phyloP scores from a whole-genome alignment of 1,284 basidiomycete species.

The Vanrija sp. region DNA sequence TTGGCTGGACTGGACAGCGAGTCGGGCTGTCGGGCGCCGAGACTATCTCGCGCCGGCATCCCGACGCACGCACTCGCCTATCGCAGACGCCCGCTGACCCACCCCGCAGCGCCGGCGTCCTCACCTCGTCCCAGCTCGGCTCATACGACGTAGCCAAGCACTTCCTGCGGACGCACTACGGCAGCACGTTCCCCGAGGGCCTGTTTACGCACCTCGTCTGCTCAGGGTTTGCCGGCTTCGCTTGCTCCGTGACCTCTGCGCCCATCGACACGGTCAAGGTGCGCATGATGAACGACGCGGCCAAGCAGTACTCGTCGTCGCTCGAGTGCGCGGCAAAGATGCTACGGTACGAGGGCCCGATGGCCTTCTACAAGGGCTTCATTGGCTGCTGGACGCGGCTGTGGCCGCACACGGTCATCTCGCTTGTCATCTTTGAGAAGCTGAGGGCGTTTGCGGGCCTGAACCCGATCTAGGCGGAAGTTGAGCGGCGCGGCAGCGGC shows the following conservation, averaged over 20 bases:
- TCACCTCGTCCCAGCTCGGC: constrained; percentile 19
- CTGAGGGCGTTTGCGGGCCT: constrained; percentile 11
- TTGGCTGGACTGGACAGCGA: too few species aligned
- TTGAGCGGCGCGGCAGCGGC: background rate
- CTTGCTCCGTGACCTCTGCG: constrained; percentile 12
- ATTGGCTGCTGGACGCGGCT: constrained; percentile 20
- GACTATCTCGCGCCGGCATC: too few species aligned
- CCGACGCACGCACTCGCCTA: too few species aligned
- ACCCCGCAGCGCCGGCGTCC: constrained; percentile 12
- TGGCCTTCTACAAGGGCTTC: constrained; percentile 22
- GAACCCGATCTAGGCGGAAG: constrained; percentile 12
- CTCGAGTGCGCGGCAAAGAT: constrained; percentile 12
- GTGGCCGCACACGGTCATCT: constrained; percentile 21
- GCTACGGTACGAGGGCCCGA: constrained; percentile 13
- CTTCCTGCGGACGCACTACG: constrained; percentile 17
- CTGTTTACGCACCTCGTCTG: constrained; percentile 14
- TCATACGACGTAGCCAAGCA: constrained; percentile 21
- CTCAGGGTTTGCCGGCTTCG: constrained; percentile 16
- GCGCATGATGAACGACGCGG: constrained; percentile 18
- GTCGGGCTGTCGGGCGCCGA: too few species aligned
- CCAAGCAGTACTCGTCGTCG: constrained; percentile 4
- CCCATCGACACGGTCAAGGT: constrained; percentile 22
- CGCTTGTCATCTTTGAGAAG: constrained; percentile 14
- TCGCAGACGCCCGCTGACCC: background rate
- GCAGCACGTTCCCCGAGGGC: constrained; percentile 14